These are phyloP conservation scores for Periglandula ipomoeae DNA, from an alignment of 2,329 filamentous ascomycete species.

Conservation along the genomic window DNA sequence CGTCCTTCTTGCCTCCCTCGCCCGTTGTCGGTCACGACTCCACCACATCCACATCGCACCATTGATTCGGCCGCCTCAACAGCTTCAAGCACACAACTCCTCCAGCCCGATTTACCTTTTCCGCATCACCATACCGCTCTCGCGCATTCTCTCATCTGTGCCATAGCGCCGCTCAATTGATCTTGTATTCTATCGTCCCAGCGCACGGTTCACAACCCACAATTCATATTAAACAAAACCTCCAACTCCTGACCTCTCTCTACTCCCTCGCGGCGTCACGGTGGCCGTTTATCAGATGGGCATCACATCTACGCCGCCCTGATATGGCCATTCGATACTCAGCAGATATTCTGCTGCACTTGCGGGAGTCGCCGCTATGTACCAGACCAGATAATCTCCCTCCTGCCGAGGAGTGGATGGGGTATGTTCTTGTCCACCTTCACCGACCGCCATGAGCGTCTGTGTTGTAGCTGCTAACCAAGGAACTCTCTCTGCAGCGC, in stretches of 20 bases:
- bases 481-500: slow-evolving; percentile 22
- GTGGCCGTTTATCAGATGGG: slow-evolving; percentile 25
- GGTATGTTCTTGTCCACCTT: slow-evolving; percentile 43
- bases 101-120: neutral
- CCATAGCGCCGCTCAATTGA: neutral
- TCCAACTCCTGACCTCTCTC: neutral
- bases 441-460: neutral
- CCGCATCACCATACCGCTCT: neutral
- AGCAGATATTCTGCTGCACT: slow-evolving; percentile 62
- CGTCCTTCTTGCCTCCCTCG: slow-evolving; percentile 2
- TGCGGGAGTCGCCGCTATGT: slow-evolving; percentile 77
- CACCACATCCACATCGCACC: slow-evolving; percentile 1
- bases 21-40: slow-evolving; percentile 3
- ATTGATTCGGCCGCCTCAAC: slow-evolving; percentile 4
- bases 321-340: slow-evolving; percentile 59
- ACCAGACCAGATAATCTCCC: slow-evolving; percentile 70
- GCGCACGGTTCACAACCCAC: neutral
- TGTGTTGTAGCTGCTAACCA: neutral
- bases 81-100: neutral
- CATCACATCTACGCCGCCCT: slow-evolving; percentile 23
- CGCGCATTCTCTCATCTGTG: neutral
- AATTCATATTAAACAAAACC: neutral
- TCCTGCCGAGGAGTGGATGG: slow-evolving; percentile 92
- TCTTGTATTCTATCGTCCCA: neutral
- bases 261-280: slow-evolving; percentile 11